Percentiles rank a stretch among this genome's conserved stretches.
Evolutionary conservation across 352 stramenopile genomes (phyloP).

Genomic region (Pythium phragmiticola): DNA sequence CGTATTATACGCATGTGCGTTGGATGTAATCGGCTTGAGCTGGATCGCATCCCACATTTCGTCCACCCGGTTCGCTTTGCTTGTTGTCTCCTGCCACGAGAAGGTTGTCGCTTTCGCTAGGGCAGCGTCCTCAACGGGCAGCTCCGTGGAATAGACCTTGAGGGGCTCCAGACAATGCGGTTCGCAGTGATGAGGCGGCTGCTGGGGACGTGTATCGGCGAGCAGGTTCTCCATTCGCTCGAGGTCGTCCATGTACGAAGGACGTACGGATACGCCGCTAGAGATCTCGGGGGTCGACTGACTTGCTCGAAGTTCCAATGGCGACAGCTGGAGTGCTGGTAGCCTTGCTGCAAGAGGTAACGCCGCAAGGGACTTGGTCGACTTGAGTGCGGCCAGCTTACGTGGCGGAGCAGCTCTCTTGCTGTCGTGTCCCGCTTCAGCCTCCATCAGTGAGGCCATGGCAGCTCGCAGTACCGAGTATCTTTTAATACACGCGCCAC

Average conservation of each 20-base stretch:
- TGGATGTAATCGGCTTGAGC: conserved; percentile 31
- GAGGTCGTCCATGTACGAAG: conserved; percentile 49
- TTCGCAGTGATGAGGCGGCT: not conserved
- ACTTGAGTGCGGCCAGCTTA: not conserved
- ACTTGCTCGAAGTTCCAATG: not conserved
- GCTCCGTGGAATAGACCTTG: too few species aligned
- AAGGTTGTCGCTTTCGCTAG: not conserved
- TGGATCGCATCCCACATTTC: conserved; percentile 59
- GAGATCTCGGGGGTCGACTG: not conserved
- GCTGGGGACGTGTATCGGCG: conserved; percentile 2
- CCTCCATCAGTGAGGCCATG: not conserved
- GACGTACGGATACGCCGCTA: not conserved
- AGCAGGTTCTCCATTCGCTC: conserved; percentile 59
- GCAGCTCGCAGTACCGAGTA: conserved; percentile 42
- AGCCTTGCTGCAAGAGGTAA: not conserved
- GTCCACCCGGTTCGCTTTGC: conserved; percentile 38
- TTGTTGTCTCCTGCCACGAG: conserved; percentile 13
- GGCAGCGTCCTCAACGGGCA: too few species aligned
- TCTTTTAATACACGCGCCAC: conserved; percentile 35
- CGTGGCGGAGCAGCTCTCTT: not conserved
- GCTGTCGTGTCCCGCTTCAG: not conserved
- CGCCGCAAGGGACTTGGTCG: conserved; percentile 7
- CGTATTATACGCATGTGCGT: conserved; percentile 38
- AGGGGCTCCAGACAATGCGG: not conserved
- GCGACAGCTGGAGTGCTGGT: not conserved